Percentiles rank a stretch among this genome's conserved stretches.
Conservation (phyloP, 2,329 filamentous ascomycete species). For the Alternaria arborescens region DNA sequence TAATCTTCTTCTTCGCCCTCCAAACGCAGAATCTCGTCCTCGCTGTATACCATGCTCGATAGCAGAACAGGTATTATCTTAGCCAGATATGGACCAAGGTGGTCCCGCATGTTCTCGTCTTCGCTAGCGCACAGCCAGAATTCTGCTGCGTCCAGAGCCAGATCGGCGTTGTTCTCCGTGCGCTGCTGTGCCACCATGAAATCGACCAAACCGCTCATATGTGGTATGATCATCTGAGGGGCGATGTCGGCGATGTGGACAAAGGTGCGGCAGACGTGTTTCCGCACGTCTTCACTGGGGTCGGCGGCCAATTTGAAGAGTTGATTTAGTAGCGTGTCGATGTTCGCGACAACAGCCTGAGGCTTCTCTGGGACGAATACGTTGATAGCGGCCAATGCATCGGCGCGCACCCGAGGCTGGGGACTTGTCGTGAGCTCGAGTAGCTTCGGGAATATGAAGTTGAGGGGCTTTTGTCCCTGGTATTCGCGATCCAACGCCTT, state of each 20-base stretch:
- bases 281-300: conserved; percentile 79
- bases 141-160: conserved; percentile 93
- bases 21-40: conserved; percentile 87
- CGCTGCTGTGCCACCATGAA: conserved; percentile 93
- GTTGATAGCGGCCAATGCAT: conserved; percentile 86
- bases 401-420: conserved; percentile 78
- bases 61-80: conserved; percentile 91
- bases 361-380: conserved; percentile 88
- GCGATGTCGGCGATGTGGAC: conserved; percentile 90
- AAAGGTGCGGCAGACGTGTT: conserved; percentile 92
- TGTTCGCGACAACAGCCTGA: conserved; percentile 78
- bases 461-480: conserved; percentile 85
- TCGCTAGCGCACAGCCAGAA: conserved; percentile 97
- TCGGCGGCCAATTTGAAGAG: conserved; percentile 85
- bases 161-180: conserved; percentile 80
- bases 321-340: conserved; percentile 82
- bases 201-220: conserved; percentile 86
- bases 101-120: conserved; percentile 79
- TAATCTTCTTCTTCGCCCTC: conserved; percentile 84
- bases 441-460: conserved; percentile 88
- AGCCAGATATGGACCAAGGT: conserved; percentile 77
- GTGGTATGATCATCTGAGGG: conserved; percentile 88
- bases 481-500: conserved; percentile 87
- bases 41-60: conserved; percentile 94
- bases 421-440: conserved; percentile 83